These are phyloP conservation scores for Oropetium thomaeum DNA, from an alignment of 176 grass and related monocot species.

Conservation along the genomic window DNA sequence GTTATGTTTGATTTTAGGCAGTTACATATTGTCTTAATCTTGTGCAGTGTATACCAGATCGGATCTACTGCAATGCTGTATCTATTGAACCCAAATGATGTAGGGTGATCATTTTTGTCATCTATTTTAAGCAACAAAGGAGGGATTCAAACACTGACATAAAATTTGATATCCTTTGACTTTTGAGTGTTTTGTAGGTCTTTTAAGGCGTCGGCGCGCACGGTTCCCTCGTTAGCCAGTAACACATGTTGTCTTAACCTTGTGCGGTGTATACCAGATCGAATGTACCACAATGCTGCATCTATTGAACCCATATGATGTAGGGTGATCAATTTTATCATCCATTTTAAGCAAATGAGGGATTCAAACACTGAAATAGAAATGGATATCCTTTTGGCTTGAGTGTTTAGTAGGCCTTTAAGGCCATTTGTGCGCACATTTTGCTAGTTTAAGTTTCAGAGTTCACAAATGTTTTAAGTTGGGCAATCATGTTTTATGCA, in stretches of 20 bases:
- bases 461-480: neutral
- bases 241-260: constrained; percentile 25
- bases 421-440: neutral
- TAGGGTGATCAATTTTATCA: constrained; percentile 4
- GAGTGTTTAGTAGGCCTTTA: neutral
- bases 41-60: constrained; percentile 34
- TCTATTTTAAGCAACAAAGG: neutral
- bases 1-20: constrained; percentile 31
- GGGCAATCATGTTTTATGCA: too few relatives aligned
- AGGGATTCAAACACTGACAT: constrained; percentile 2
- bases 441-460: neutral
- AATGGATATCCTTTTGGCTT: neutral
- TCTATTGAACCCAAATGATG: constrained; percentile 17
- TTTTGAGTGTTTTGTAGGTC: neutral
- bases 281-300: constrained; percentile 21
- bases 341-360: neutral
- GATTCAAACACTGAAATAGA: neutral
- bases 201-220: too few relatives aligned
- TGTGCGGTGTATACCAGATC: constrained; percentile 33
- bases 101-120: constrained; percentile 5
- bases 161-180: neutral
- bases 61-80: constrained; percentile 16
- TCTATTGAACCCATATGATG: constrained; percentile 16
- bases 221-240: too few relatives aligned
- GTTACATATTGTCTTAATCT: constrained; percentile 32